A percentile compares a stretch with the other conserved stretches of the same genome.
phyloP scores from a whole-genome alignment of 208 protist genomes.

The Dictyostelium gargantuum region DNA sequence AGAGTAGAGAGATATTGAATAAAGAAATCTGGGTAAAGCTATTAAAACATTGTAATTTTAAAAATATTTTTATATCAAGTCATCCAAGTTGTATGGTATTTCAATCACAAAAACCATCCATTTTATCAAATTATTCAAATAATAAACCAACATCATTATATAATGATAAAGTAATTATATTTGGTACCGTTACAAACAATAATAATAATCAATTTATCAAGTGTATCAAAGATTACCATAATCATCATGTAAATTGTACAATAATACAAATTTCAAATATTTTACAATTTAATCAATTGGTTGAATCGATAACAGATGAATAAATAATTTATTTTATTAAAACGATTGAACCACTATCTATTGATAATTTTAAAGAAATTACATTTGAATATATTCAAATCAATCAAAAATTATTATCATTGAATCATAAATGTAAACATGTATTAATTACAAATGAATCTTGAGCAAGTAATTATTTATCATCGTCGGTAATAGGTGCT shows the following conservation, averaged over 20 bases:
- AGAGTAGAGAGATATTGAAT: not conserved
- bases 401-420: slow-evolving; percentile 12
- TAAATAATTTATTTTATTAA: not conserved
- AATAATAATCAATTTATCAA: not conserved
- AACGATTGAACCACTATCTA: not conserved
- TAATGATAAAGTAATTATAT: not conserved
- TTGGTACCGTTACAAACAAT: too few species aligned
- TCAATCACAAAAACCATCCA: not conserved
- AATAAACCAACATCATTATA: too few species aligned
- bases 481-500: slow-evolving; percentile 1
- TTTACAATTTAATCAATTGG: not conserved
- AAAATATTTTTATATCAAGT: not conserved
- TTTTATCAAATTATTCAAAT: too few species aligned
- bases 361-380: not conserved
- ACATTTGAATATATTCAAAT: slow-evolving; percentile 26
- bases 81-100: not conserved
- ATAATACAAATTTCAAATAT: not conserved
- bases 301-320: not conserved
- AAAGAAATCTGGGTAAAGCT: not conserved
- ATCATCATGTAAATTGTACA: not conserved
- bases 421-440: not conserved
- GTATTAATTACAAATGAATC: not conserved
- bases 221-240: not conserved
- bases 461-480: not conserved
- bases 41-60: not conserved